Percentiles rank a stretch among this genome's conserved stretches.
Conservation (phyloP, 2,329 filamentous ascomycete genomes). For the Annulohypoxylon truncatum region DNA sequence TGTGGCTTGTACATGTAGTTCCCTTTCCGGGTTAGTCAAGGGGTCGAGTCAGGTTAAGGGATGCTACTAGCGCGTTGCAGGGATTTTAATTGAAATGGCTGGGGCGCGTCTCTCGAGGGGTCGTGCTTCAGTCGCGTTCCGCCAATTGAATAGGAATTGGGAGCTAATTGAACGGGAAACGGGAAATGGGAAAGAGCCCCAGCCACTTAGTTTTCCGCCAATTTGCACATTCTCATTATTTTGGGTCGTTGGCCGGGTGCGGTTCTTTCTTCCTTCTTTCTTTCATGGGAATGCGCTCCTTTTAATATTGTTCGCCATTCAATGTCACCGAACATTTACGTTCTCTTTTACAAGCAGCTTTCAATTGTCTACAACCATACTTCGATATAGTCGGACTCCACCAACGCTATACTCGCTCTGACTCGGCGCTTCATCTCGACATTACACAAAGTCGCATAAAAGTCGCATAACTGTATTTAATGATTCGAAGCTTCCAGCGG, state of each 20-base stretch:
- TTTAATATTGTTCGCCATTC: constrained; percentile 22
- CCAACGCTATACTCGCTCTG: not conserved
- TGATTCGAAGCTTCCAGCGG: not conserved
- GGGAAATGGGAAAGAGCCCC: constrained; percentile 33
- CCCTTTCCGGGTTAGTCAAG: not conserved
- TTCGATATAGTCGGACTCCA: constrained; percentile 2
- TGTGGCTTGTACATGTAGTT: not conserved
- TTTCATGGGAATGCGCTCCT: constrained; percentile 39
- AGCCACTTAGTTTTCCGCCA: constrained; percentile 46
- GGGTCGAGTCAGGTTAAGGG: not conserved
- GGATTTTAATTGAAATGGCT: constrained; percentile 51
- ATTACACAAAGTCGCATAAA: constrained; percentile 7
- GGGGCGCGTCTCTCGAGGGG: constrained; percentile 36
- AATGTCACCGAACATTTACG: constrained; percentile 1
- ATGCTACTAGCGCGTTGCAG: constrained; percentile 28
- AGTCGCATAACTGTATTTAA: constrained; percentile 13
- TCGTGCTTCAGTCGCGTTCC: constrained; percentile 29
- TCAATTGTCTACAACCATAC: constrained; percentile 22
- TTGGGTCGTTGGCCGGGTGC: constrained; percentile 31
- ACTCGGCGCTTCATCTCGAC: not conserved
- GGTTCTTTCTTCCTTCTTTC: constrained; percentile 33
- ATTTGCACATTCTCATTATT: constrained; percentile 38
- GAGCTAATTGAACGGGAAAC: constrained; percentile 16
- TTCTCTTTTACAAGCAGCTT: constrained; percentile 21
- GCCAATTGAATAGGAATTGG: constrained; percentile 4